A percentile compares a stretch with the other conserved stretches of the same genome.
phyloP scores from a whole-genome alignment of 331 rosid species.

The Phaseolus coccineus region DNA sequence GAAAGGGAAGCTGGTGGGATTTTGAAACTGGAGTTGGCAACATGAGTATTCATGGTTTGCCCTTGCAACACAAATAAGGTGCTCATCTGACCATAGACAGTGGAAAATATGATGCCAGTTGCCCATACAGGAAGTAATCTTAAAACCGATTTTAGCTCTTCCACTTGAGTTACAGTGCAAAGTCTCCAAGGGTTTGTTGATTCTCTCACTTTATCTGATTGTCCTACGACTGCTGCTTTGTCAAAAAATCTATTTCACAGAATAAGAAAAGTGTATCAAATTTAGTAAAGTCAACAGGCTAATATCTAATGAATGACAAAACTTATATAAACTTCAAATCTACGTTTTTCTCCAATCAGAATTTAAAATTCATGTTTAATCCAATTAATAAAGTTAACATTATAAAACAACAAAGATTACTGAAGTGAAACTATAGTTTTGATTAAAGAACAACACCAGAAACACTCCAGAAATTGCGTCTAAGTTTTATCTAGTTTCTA shows the following conservation, averaged over 20 bases:
- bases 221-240: slow-evolving; percentile 55
- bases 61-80: slow-evolving; percentile 58
- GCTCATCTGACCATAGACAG: slow-evolving; percentile 60
- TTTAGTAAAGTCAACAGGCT: not conserved
- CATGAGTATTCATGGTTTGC: slow-evolving; percentile 47
- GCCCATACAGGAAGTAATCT: slow-evolving; percentile 61
- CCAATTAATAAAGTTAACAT: not conserved
- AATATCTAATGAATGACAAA: not conserved
- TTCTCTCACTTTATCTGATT: slow-evolving; percentile 35
- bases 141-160: slow-evolving; percentile 54
- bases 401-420: not conserved
- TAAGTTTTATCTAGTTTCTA: not conserved
- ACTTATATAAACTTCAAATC: not conserved
- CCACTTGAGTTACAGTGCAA: slow-evolving; percentile 64
- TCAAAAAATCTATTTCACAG: slow-evolving; percentile 48
- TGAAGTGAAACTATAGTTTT: not conserved
- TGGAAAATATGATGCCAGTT: slow-evolving; percentile 56
- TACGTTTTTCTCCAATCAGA: not conserved
- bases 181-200: slow-evolving; percentile 53
- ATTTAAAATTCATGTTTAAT: not conserved
- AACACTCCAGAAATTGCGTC: not conserved
- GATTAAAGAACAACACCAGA: not conserved
- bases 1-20: slow-evolving; percentile 58
- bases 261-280: slow-evolving; percentile 15
- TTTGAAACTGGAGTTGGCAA: slow-evolving; percentile 42